Conservation (phyloP, 2,329 filamentous ascomycete genomes). For the Exophiala lecanii-corni region DNA sequence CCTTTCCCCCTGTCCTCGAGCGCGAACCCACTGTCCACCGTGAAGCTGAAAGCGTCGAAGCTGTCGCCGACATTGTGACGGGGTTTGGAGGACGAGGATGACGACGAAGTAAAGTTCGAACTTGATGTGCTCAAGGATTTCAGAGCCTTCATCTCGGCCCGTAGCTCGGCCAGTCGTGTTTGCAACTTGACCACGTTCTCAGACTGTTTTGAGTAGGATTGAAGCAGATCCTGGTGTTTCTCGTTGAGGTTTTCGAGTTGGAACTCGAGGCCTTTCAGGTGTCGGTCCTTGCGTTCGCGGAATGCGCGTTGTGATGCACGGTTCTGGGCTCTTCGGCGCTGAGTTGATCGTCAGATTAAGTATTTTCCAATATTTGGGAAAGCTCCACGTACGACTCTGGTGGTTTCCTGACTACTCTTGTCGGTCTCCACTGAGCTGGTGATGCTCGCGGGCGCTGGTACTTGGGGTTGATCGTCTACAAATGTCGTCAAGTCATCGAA, state of each 20-base stretch:
- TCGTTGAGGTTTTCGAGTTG: constrained; percentile 61
- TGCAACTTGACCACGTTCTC: constrained; percentile 12
- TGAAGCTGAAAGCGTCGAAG: constrained; percentile 18
- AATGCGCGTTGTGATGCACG: constrained; percentile 87
- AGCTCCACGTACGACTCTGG: not conserved
- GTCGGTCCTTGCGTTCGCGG: constrained; percentile 88
- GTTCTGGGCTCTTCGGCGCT: constrained; percentile 96
- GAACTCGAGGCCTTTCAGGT: constrained; percentile 75
- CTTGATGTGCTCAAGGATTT: constrained; percentile 4
- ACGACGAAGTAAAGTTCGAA: not conserved
- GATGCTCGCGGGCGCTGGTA: not conserved
- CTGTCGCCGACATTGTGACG: constrained; percentile 5
- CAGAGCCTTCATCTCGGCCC: constrained; percentile 6
- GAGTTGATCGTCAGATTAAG: constrained; percentile 6
- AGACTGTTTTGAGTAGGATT: constrained; percentile 28
- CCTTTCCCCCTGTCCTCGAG: constrained; percentile 2
- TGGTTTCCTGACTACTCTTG: not conserved
- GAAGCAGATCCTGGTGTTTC: constrained; percentile 27
- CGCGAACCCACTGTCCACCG: not conserved
- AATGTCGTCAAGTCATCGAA: not conserved
- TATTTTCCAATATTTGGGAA: not conserved
- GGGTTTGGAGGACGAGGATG: not conserved
- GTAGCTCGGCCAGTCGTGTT: constrained; percentile 9
- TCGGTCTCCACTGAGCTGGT: not conserved
- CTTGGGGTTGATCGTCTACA: not conserved